These are phyloP conservation scores for Podospora pseudoanserina DNA, from an alignment of 495 filamentous ascomycete genomes.

Conservation along the genomic window DNA sequence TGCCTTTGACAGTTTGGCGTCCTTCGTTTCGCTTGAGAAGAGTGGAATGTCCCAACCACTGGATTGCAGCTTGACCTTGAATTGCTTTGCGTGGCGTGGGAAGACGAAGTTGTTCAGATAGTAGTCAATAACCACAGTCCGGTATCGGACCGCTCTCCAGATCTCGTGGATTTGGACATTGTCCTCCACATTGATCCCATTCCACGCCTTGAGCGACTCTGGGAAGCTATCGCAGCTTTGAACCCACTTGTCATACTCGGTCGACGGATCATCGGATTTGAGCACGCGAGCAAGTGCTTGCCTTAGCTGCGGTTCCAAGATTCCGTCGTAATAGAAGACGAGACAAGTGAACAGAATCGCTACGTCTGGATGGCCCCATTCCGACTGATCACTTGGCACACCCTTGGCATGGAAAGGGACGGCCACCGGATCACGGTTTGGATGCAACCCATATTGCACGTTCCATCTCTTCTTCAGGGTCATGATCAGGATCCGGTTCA, in stretches of 20 bases:
- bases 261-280: conserved; percentile 50
- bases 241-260: conserved; percentile 48
- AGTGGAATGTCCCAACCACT: conserved; percentile 54
- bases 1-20: conserved; percentile 9
- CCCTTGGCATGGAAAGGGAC: conserved; percentile 49
- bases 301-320: conserved; percentile 39
- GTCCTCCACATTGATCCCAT: conserved; percentile 51
- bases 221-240: conserved; percentile 38
- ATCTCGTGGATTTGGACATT: conserved; percentile 42
- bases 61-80: conserved; percentile 50
- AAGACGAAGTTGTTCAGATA: conserved; percentile 56
- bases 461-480: conserved; percentile 46
- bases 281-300: conserved; percentile 39
- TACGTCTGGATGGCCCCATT: conserved; percentile 56
- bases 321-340: conserved; percentile 50
- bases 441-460: conserved; percentile 44
- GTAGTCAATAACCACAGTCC: conserved; percentile 43
- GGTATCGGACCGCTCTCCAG: conserved; percentile 37
- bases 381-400: conserved; percentile 46
- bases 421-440: conserved; percentile 37
- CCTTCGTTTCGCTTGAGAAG: conserved; percentile 14
- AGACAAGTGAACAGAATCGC: conserved; percentile 53
- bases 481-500: conserved; percentile 41
- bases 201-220: conserved; percentile 40
- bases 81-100: conserved; percentile 50